Percentiles rank a stretch among this genome's conserved stretches.
Evolutionary conservation across 1,284 basidiomycete species (phyloP).

Genomic region (Dichomitus squalens): DNA sequence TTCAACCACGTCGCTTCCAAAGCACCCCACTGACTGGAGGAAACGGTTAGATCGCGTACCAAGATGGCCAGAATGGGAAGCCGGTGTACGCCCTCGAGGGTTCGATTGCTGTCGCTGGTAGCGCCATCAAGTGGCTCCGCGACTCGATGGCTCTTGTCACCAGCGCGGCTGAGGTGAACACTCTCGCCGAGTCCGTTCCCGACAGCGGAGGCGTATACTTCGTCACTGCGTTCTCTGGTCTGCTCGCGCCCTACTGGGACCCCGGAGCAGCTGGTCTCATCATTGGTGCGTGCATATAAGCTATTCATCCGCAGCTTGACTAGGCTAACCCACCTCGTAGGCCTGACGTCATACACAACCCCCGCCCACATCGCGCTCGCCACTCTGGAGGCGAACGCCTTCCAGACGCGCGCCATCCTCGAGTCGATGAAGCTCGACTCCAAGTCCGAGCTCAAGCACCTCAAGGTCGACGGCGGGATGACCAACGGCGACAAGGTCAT

Average conservation of each 20-base stretch:
- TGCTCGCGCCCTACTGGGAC: conserved; percentile 94
- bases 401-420: conserved; percentile 92
- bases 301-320: too few relatives aligned
- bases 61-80: conserved; percentile 77
- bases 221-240: conserved; percentile 93
- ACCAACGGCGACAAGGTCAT: conserved; percentile 91
- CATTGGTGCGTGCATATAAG: conserved; percentile 61
- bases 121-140: conserved; percentile 95
- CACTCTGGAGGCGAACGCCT: conserved; percentile 88
- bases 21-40: conserved; percentile 2
- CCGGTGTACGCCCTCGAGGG: conserved; percentile 96
- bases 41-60: conserved; percentile 78
- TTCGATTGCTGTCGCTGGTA: conserved; percentile 90
- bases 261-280: conserved; percentile 82
- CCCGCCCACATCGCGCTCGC: conserved; percentile 94
- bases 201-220: conserved; percentile 96
- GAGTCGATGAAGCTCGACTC: conserved; percentile 93
- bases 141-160: conserved; percentile 89
- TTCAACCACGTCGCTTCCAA: not conserved
- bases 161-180: conserved; percentile 84
- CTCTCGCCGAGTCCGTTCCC: conserved; percentile 76
- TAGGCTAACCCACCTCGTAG: conserved; percentile 32
- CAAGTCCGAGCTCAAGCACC: conserved; percentile 69
- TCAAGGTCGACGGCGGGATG: conserved; percentile 95
- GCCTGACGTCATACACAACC: conserved; percentile 90